These are phyloP conservation scores for Baorangia bicolor DNA, from an alignment of 768 basidiomycete genomes.

Conservation along the genomic window DNA sequence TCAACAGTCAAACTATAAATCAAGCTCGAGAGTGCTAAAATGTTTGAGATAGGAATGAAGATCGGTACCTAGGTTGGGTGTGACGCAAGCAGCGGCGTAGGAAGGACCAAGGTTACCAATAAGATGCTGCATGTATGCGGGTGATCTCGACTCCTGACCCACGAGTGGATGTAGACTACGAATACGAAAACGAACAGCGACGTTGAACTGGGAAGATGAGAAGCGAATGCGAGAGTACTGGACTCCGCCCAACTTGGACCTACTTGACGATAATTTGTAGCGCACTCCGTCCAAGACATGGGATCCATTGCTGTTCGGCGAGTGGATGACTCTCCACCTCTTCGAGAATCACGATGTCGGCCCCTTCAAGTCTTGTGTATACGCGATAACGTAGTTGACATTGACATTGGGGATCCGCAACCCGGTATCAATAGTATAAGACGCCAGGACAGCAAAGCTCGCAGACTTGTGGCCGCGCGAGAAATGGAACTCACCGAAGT, in stretches of 20 bases:
- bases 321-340: neutral
- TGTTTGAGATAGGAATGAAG: neutral
- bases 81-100: neutral
- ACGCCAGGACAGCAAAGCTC: constrained; percentile 3
- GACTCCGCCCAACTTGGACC: neutral
- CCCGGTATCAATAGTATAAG: constrained; percentile 12
- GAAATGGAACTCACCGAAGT: constrained; percentile 13
- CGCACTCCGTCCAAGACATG: neutral
- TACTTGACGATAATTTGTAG: neutral
- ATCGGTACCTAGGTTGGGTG: neutral
- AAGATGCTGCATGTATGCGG: neutral
- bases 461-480: constrained; percentile 3
- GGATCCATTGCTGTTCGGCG: neutral
- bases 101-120: neutral
- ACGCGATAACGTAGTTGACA: neutral
- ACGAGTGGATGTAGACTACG: neutral
- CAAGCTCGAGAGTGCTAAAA: neutral
- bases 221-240: neutral
- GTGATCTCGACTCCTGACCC: neutral
- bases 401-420: neutral
- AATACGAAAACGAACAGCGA: constrained; percentile 1
- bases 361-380: neutral
- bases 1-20: neutral
- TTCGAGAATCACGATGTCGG: neutral
- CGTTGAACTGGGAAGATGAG: neutral